Conservation (phyloP, 768 basidiomycete genomes). For the Imleria badia region DNA sequence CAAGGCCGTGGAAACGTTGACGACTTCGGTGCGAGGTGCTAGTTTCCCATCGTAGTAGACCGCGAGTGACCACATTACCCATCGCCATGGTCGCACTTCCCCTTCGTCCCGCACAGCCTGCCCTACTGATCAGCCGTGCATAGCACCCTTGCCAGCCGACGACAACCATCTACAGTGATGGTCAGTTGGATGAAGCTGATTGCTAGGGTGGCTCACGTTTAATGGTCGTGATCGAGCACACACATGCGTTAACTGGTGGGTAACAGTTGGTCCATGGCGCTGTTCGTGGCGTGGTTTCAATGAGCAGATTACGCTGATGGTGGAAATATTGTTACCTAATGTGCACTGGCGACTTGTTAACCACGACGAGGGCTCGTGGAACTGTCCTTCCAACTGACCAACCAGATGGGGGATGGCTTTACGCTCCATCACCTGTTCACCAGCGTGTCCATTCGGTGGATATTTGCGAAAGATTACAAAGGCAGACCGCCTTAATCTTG, state of each 20-base stretch:
- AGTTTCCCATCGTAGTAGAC: too few relatives aligned
- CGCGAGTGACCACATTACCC: too few relatives aligned
- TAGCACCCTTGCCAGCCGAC: slow-evolving; percentile 3
- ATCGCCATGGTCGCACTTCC: background rate
- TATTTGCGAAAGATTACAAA: background rate
- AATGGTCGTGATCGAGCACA: background rate
- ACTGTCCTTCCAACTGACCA: too few relatives aligned
- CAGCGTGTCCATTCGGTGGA: background rate
- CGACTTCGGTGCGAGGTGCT: background rate
- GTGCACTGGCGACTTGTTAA: background rate
- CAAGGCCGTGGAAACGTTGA: background rate
- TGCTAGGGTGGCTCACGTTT: slow-evolving; percentile 8
- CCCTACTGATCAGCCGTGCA: slow-evolving; percentile 2
- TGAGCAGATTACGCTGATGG: background rate
- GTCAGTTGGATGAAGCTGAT: slow-evolving; percentile 4
- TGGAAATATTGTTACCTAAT: background rate
- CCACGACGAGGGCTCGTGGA: background rate
- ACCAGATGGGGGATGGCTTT: too few relatives aligned
- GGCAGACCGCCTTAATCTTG: background rate
- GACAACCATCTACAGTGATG: background rate
- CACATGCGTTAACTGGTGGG: too few relatives aligned
- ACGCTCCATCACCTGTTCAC: background rate
- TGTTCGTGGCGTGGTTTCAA: background rate
- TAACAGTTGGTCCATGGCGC: background rate
- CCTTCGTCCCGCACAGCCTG: background rate